Evolutionary conservation across 1,139 yeast species (phyloP).

Genomic region (Pichia sp.): DNA sequence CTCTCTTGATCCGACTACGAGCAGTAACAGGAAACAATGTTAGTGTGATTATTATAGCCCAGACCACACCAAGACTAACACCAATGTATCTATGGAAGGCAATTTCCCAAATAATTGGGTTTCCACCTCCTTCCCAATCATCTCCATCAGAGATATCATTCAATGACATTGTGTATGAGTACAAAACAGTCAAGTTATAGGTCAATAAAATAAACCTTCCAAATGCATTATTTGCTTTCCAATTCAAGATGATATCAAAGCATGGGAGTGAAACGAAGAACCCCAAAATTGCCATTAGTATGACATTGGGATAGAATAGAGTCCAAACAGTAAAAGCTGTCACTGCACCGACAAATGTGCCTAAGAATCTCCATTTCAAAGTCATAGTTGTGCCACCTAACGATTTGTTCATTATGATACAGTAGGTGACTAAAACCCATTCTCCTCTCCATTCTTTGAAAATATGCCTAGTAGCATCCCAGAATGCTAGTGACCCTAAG

Average conservation of each 20-base stretch:
- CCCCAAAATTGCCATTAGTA: conserved; percentile 54
- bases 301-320: conserved; percentile 52
- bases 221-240: conserved; percentile 61
- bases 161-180: conserved; percentile 64
- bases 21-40: conserved; percentile 74
- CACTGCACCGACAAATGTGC: conserved; percentile 69
- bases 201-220: conserved; percentile 73
- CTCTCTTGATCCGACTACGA: conserved; percentile 58
- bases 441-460: conserved; percentile 74
- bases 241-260: conserved; percentile 62
- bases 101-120: conserved; percentile 67
- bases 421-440: conserved; percentile 78
- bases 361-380: conserved; percentile 68
- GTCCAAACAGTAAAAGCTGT: conserved; percentile 59
- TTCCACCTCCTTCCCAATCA: conserved; percentile 66
- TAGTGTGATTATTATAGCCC: conserved; percentile 69
- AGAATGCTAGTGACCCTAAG: conserved; percentile 64
- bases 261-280: conserved; percentile 58
- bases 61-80: conserved; percentile 66
- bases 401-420: conserved; percentile 81
- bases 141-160: conserved; percentile 41
- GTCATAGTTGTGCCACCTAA: conserved; percentile 86
- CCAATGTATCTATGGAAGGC: conserved; percentile 75
- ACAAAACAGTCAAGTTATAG: conserved; percentile 73
- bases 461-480: conserved; percentile 47